Conservation (phyloP, 1,284 basidiomycete species). For the Pterula multifida region DNA sequence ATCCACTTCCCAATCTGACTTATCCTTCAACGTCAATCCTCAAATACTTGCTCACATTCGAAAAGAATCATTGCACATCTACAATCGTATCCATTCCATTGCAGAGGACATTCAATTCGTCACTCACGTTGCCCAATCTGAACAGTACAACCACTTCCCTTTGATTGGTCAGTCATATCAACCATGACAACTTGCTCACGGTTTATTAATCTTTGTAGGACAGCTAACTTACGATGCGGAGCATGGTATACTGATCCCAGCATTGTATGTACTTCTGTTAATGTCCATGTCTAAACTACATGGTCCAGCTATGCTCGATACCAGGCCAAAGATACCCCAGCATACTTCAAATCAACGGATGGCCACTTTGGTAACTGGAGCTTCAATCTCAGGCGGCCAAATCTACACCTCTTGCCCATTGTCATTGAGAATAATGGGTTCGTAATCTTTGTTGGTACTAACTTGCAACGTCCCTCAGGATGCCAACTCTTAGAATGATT, state of each 20-base stretch:
- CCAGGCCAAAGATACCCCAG: conserved; percentile 31
- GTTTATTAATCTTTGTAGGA: not conserved
- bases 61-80: conserved; percentile 63
- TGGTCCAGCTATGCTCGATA: not conserved
- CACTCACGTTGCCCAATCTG: not conserved
- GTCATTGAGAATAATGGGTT: conserved; percentile 52
- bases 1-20: not conserved
- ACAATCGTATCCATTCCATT: conserved; percentile 81
- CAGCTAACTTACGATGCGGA: conserved; percentile 88
- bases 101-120: conserved; percentile 69
- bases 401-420: conserved; percentile 66
- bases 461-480: not conserved
- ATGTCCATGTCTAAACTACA: conserved; percentile 2
- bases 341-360: conserved; percentile 97
- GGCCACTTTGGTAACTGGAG: conserved; percentile 84
- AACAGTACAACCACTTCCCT: not conserved
- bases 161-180: not conserved
- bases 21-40: not conserved
- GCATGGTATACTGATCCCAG: conserved; percentile 84
- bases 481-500: conserved; percentile 42
- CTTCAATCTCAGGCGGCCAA: conserved; percentile 80
- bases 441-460: conserved; percentile 11
- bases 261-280: conserved; percentile 28
- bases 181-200: not conserved
- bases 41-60: conserved; percentile 36